Base-by-base conservation (phyloP, 352 stramenopile species). In the Nothophytophthora sp. region DNA sequence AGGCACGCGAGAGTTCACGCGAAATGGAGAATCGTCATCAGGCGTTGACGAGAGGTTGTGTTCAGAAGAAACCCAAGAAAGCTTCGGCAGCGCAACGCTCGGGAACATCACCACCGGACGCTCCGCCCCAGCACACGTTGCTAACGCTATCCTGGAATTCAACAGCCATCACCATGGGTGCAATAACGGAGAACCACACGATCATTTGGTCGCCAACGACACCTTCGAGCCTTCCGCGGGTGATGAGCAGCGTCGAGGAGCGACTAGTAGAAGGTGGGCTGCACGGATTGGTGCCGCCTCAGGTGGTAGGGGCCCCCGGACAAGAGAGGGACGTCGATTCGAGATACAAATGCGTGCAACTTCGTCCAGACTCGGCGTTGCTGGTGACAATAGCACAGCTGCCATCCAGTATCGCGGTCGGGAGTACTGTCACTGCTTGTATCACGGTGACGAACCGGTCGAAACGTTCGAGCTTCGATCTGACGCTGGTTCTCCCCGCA, bases 141-240 rank as follows among this genome's bases (percentile, higher is more conserved):
- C 55, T 91, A 7, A 88, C 77, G 15, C 48, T 91, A 2, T 81
- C 75, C 18, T 91, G 81, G 81, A 63, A 82, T 62, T 58, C 70
- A 5, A 24, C 22, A 5, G 29, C 39, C 3, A 36, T 62, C 56
- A 38, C 56, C 11, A 54, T 60, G 59, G 44, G 67, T 63, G 49
- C 60, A 18, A 81, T 87, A 43, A 86, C 65, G 18, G 81, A 91
- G 44, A 71, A 76, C 54, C 77, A 85, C 67, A 81, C 73, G 30
- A 72, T 89, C 60, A 69, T 77, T 35, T 91, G 81, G 81, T 79
- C 70, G 28, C 70, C 70, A n/a, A 46, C 72, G 59, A 8, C 50
- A 35, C 47, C 23, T 9, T 34, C 51, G 22, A 16, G 34, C 19
- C 20, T n/a, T n/a, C n/a, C n/a, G n/a, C n/a, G n/a, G n/a, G n/a